phyloP scores from a whole-genome alignment of 2,329 filamentous ascomycete species.

The Talaromyces verruculosus region DNA sequence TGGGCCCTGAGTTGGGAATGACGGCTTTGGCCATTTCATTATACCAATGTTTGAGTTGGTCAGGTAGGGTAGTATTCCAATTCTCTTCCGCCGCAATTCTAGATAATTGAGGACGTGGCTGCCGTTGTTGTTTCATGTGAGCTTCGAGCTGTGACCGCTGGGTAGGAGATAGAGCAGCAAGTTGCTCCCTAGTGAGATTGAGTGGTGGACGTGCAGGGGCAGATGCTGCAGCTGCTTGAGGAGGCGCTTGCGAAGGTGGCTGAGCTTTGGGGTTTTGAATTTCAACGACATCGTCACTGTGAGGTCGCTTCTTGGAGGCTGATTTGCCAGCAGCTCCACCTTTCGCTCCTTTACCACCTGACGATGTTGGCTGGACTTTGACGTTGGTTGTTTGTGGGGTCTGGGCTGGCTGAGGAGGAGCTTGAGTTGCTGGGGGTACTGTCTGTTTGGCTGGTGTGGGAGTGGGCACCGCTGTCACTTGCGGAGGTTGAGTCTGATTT shows the following conservation, averaged over 20 bases:
- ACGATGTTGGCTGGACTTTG: slow-evolving; percentile 15
- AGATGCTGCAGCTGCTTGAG: slow-evolving; percentile 26
- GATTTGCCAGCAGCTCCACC: slow-evolving; percentile 34
- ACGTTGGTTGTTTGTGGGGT: slow-evolving; percentile 24
- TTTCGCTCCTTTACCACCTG: slow-evolving; percentile 15
- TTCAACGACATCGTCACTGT: slow-evolving; percentile 49
- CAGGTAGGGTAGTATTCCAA: slow-evolving; percentile 41
- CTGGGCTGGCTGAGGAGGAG: slow-evolving; percentile 32
- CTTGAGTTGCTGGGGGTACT: slow-evolving; percentile 25
- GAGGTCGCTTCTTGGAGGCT: slow-evolving; percentile 46
- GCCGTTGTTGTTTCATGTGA: slow-evolving; percentile 34
- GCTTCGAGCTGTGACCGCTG: slow-evolving; percentile 43
- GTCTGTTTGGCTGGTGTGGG: slow-evolving; percentile 28
- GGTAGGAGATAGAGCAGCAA: slow-evolving; percentile 43
- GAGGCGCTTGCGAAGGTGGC: slow-evolving; percentile 28
- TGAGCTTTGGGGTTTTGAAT: slow-evolving; percentile 40
- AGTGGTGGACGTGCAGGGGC: slow-evolving; percentile 27
- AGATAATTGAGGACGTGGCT: slow-evolving; percentile 34
- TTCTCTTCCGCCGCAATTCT: slow-evolving; percentile 40
- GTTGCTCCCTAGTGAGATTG: slow-evolving; percentile 37
- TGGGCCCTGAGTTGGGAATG: slow-evolving; percentile 30
- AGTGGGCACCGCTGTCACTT: slow-evolving; percentile 28
- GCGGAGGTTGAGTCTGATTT: slow-evolving; percentile 27
- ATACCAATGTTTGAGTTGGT: slow-evolving; percentile 41
- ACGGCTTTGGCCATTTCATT: slow-evolving; percentile 38